Base-by-base conservation (phyloP, 2,329 filamentous ascomycete genomes). In the Epichloe coenophiala region DNA sequence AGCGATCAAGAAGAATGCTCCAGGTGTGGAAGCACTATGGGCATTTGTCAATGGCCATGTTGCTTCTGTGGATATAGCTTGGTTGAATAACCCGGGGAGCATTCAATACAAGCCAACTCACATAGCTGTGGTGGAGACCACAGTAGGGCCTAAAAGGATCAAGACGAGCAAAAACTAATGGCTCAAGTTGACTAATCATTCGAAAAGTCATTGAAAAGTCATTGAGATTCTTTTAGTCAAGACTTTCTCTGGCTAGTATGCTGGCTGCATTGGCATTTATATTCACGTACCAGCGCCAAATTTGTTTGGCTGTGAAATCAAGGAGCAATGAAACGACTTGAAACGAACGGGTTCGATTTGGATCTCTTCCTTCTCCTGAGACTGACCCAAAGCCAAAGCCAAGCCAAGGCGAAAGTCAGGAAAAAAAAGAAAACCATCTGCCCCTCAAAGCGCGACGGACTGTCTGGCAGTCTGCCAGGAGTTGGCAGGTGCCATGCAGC, bases 31-130 rank as follows among this genome's bases (percentile, higher is more conserved):
- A 47, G 71, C 76, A 1, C 61, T 88, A 9, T 61, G 82, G 23
- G 71, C 80, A 4, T 77, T 80, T 56, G 72, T 80, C 1, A 64
- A 70, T 31, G 66, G 72, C 37, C 67, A 70, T 50, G 77, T 86
- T 1, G 63, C 70, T 1, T 62, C 71, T 1, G 66, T 83, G 23
- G 66, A 76, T 37, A 70, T 76, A 23, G 61, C 68, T 2, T 88
- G 84, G 84, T 53, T 71, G 15, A 57, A 63, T 2, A 57, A 57
- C 17, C 50, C 54, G 11, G 42, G 45, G 5, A 51, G 53, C 36
- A 46, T 53, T 13, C 44, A 57, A 4, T 71, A 68, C 53, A 53
- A 59, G 21, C 41, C 58, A 11, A 66, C 68, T 1, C 61, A 63
- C 40, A 70, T 71, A 50, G 60, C 59, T 8, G 58, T 63, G 2